Conservation (phyloP, 352 stramenopile species). For the Phytopythium chamaehyphon region DNA sequence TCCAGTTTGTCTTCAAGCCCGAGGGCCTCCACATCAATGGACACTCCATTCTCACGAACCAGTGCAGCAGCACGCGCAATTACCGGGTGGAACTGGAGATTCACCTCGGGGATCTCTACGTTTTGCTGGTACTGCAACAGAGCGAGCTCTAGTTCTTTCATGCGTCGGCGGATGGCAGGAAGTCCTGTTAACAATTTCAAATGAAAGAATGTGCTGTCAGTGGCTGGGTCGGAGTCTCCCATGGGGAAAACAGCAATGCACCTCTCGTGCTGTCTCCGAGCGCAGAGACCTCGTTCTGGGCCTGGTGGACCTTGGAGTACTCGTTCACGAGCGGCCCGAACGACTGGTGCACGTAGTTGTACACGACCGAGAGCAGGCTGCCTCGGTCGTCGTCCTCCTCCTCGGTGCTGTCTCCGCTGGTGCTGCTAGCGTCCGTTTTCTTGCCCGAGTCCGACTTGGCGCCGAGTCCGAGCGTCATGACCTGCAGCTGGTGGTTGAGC, state of each 20-base stretch:
- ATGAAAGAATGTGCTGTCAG: no score
- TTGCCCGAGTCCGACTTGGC: slow-evolving; percentile 27
- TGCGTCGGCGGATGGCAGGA: slow-evolving; percentile 83
- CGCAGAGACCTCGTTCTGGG: slow-evolving; percentile 58
- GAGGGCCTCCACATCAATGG: slow-evolving; percentile 80
- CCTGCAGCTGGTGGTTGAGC: slow-evolving; percentile 79
- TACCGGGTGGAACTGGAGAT: slow-evolving; percentile 83
- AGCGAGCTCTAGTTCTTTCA: slow-evolving; percentile 94
- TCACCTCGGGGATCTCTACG: slow-evolving; percentile 93
- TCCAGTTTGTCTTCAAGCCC: slow-evolving; percentile 80
- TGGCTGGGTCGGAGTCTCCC: no score
- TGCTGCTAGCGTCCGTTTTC: slow-evolving; percentile 22
- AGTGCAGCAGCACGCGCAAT: slow-evolving; percentile 79
- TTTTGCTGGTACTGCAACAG: slow-evolving; percentile 94
- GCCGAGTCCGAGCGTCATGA: slow-evolving; percentile 82
- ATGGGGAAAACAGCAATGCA: slow-evolving; percentile 7
- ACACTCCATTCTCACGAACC: slow-evolving; percentile 66
- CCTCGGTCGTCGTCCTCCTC: slow-evolving; percentile 57
- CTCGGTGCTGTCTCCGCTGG: slow-evolving; percentile 52
- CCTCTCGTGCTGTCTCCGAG: slow-evolving; percentile 59
- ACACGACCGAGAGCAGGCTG: slow-evolving; percentile 77
- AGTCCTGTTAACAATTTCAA: slow-evolving; percentile 35
- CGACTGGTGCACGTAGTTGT: slow-evolving; percentile 88
- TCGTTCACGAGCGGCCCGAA: slow-evolving; percentile 84
- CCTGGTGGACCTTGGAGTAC: slow-evolving; percentile 82